These are phyloP conservation scores for Pyrenophora teres DNA, from an alignment of 2,329 filamentous ascomycete genomes.

Conservation along the genomic window DNA sequence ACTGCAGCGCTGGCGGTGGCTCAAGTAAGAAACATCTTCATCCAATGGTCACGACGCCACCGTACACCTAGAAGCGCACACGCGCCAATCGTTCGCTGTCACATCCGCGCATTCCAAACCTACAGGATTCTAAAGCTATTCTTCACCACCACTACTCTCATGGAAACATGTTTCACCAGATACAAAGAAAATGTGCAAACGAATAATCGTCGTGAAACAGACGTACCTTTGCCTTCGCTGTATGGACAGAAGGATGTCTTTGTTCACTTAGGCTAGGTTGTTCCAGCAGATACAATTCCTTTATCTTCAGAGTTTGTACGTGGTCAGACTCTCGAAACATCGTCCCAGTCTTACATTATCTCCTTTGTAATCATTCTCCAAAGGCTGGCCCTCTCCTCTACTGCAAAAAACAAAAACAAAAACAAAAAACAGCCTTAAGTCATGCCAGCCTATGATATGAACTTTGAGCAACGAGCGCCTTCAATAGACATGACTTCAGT, in stretches of 20 bases:
- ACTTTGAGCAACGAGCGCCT: conserved; percentile 10
- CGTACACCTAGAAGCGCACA: background rate
- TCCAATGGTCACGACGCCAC: background rate
- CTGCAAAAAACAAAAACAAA: too few species aligned
- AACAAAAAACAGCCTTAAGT: background rate
- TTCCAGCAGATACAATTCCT: background rate
- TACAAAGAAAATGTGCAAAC: background rate
- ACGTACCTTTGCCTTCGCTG: background rate
- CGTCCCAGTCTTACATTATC: background rate
- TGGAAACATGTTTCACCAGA: background rate
- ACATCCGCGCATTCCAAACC: conserved; percentile 1
- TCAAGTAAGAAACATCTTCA: too few species aligned
- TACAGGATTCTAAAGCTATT: background rate
- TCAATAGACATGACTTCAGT: conserved; percentile 23
- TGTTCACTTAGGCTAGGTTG: background rate
- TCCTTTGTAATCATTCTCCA: background rate
- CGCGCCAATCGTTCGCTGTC: conserved; percentile 5
- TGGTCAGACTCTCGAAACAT: background rate
- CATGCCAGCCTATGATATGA: conserved; percentile 8
- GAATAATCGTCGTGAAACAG: background rate
- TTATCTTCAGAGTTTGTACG: background rate
- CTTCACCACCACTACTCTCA: conserved; percentile 7
- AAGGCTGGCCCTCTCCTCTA: background rate
- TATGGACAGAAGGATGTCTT: background rate
- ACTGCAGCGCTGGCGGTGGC: too few species aligned